phyloP scores from a whole-genome alignment of 352 stramenopile species.

The Phytophthora colocasiae region DNA sequence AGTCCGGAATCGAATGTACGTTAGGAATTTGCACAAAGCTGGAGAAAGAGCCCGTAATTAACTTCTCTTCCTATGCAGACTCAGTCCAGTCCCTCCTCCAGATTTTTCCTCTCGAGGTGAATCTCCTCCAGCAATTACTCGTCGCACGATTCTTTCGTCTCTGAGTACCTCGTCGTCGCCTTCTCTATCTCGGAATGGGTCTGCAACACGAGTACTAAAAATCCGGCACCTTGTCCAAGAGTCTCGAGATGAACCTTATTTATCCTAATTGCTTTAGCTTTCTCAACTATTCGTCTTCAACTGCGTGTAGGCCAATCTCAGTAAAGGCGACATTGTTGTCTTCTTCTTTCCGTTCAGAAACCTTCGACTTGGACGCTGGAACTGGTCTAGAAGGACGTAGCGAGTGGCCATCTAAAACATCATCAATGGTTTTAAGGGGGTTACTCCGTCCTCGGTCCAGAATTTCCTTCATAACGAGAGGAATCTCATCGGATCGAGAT shows the following conservation, averaged over 20 bases:
- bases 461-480: slow-evolving; percentile 65
- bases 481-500: slow-evolving; percentile 53
- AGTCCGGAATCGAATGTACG: slow-evolving; percentile 36
- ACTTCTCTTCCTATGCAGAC: slow-evolving; percentile 10
- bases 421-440: slow-evolving; percentile 50
- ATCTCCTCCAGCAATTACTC: slow-evolving; percentile 8
- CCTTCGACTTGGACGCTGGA: slow-evolving; percentile 12
- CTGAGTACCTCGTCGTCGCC: slow-evolving; percentile 9
- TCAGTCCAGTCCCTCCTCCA: slow-evolving; percentile 20
- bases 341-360: slow-evolving; percentile 20
- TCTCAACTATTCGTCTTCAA: slow-evolving; percentile 28
- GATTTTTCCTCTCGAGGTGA: slow-evolving; percentile 8
- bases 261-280: slow-evolving; percentile 42
- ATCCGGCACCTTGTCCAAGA: slow-evolving; percentile 80
- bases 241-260: slow-evolving; percentile 72
- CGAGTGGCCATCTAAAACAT: slow-evolving; percentile 32
- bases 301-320: slow-evolving; percentile 68
- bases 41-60: background rate
- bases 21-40: background rate
- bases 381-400: slow-evolving; percentile 17
- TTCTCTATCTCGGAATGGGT: slow-evolving; percentile 24
- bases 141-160: slow-evolving; percentile 3
- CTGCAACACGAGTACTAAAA: slow-evolving; percentile 60
- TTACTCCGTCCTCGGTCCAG: slow-evolving; percentile 51
- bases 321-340: slow-evolving; percentile 62